Conservation (phyloP, 2,329 filamentous ascomycete genomes). For the Gremmenia infestans region DNA sequence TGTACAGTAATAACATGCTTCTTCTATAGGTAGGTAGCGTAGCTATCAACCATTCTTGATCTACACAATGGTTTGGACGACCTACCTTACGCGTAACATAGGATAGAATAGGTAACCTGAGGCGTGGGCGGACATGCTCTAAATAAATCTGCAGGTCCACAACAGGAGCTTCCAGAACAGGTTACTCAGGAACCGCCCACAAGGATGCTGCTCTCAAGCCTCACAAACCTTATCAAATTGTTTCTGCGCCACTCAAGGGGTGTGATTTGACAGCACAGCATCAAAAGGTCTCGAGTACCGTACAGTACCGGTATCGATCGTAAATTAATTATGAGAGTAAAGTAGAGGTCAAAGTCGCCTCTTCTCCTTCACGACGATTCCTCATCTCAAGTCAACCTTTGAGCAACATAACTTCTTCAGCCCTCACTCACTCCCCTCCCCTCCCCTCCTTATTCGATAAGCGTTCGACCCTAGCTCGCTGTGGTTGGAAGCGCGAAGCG, state of each 20-base stretch:
- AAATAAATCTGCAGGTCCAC: background rate
- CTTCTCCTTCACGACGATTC: too few species aligned
- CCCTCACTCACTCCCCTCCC: background rate
- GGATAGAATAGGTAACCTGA: background rate
- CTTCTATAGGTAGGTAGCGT: too few species aligned
- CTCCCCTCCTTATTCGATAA: background rate
- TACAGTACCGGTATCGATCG: too few species aligned
- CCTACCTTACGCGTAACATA: too few species aligned
- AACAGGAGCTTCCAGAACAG: background rate
- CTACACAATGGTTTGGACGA: too few species aligned
- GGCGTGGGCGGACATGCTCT: background rate
- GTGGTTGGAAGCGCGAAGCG: constrained; percentile 3
- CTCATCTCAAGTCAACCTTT: too few species aligned
- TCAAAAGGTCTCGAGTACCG: too few species aligned
- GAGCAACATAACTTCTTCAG: background rate
- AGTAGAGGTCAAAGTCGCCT: too few species aligned
- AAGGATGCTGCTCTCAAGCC: background rate
- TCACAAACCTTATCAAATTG: background rate
- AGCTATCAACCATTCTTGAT: too few species aligned
- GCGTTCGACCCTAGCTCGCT: background rate
- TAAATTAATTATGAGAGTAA: too few species aligned
- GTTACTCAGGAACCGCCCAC: background rate
- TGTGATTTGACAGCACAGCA: too few species aligned
- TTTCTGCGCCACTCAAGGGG: background rate
- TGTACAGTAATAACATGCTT: too few species aligned